Percentiles rank a stretch among this genome's conserved stretches.
phyloP scores from a whole-genome alignment of 805 yeast genomes.

The Yarrowia sp. region DNA sequence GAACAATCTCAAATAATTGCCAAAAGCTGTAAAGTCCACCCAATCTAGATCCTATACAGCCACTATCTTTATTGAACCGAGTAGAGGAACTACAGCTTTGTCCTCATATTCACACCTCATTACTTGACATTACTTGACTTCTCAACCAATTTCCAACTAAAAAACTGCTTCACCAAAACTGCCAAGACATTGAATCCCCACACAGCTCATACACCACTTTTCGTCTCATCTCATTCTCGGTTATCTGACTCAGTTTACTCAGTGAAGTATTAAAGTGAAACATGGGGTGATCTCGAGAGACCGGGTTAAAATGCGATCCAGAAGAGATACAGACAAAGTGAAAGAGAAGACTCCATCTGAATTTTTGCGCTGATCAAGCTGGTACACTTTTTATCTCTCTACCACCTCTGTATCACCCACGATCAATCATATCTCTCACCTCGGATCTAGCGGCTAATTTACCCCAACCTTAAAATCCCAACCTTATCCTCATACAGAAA shows the following conservation, averaged over 20 bases:
- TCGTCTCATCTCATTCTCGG: no score
- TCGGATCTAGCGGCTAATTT: constrained; percentile 20
- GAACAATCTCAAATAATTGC: no score
- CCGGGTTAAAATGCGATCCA: not conserved
- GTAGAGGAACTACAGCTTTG: no score
- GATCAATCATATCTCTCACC: not conserved
- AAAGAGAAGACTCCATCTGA: not conserved
- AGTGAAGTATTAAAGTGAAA: not conserved
- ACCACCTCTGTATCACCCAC: not conserved
- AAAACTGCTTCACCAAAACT: no score
- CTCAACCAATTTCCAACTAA: no score
- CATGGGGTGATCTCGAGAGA: not conserved
- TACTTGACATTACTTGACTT: no score
- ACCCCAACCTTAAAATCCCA: not conserved
- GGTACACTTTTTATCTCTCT: not conserved
- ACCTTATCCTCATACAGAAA: constrained; percentile 17
- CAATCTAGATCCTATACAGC: no score
- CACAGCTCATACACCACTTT: no score
- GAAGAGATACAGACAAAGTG: not conserved
- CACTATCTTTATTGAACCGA: no score
- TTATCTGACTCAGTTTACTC: not conserved
- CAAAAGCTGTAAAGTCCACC: no score
- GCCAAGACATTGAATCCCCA: no score
- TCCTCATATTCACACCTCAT: no score
- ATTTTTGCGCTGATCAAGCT: not conserved